Base-by-base conservation (phyloP, 2,329 filamentous ascomycete species). In the Lithohypha guttulata region DNA sequence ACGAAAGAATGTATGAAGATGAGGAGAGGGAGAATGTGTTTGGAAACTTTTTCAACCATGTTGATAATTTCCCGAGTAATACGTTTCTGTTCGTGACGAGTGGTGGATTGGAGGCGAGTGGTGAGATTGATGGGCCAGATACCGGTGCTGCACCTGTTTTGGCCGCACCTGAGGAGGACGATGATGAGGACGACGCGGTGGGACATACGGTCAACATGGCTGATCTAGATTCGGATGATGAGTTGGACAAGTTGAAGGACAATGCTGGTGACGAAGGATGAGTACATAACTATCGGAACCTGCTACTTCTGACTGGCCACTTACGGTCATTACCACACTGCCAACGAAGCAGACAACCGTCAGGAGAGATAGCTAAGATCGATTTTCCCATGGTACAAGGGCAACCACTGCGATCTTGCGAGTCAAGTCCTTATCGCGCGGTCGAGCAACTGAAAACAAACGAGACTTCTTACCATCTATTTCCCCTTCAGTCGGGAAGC, bases 11-110 rank as follows among this genome's bases (percentile, higher is more conserved):
- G 50, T 96, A 93, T 60, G 73, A 81, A 18, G 81, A 93, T 37
- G 91, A 96, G 60, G 84, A 91, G 61, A 76, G 80, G 58, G 80
- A 84, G 48, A 86, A 89, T 56, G 75, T 83, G 83, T 86, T 86
- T 60, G 77, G 82, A 52, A 70, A 74, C 27, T 86, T 85, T 61
- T 85, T 84, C 64, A 77, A 83, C 55, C 81, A 86, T 59, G 73
- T 86, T 43, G 81, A 87, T 56, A 77, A 79, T 55, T 84, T 80
- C 62, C 72, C 73, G 48, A 74, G 73, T 8, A 74, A 79, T 51
- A 77, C 77, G 55, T 86, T 85, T 64, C 64, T 85, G 32, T 87
- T 81, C 71, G 65, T 83, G 34, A 83, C 80, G 1, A 79, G 80
- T 0, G 75, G 72, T 6, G 81, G 81, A 2, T 66, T 84, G 31